Conservation (phyloP, 257 asterid species). For the Catharanthus roseus region DNA sequence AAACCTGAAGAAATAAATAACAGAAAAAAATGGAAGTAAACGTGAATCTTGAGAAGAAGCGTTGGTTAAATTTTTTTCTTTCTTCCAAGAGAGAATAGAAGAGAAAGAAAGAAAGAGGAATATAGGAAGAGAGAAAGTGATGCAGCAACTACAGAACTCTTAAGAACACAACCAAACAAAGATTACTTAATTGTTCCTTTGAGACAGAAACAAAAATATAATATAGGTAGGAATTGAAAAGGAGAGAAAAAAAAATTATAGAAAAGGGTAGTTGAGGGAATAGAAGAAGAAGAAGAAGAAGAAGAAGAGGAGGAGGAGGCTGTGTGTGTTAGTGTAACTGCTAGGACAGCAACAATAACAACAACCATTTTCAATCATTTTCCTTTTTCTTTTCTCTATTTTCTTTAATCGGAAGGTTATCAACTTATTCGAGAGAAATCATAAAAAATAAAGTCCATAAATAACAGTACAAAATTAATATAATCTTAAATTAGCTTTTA, state of each 20-base stretch:
- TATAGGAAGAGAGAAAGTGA: conserved; percentile 69
- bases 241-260: conserved; percentile 20
- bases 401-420: too few relatives aligned
- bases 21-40: conserved; percentile 11
- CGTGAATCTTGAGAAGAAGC: conserved; percentile 20
- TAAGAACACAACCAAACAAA: conserved; percentile 15
- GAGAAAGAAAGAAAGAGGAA: conserved; percentile 27
- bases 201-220: conserved; percentile 8
- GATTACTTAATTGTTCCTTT: background rate
- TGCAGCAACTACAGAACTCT: conserved; percentile 34
- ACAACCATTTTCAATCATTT: conserved; percentile 22
- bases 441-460: too few relatives aligned
- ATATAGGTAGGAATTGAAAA: background rate
- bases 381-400: too few relatives aligned
- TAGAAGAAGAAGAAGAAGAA: conserved; percentile 26
- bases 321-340: conserved; percentile 34
- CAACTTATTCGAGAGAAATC: too few relatives aligned
- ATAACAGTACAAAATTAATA: too few relatives aligned
- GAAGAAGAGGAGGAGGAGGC: conserved; percentile 29
- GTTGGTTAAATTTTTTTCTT: too few relatives aligned
- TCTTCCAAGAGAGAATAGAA: too few relatives aligned
- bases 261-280: conserved; percentile 70
- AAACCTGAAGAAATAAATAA: conserved; percentile 10
- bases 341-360: conserved; percentile 36
- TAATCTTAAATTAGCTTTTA: too few relatives aligned